phyloP scores from a whole-genome alignment of 768 basidiomycete genomes.

The Termitomyces titanicus region DNA sequence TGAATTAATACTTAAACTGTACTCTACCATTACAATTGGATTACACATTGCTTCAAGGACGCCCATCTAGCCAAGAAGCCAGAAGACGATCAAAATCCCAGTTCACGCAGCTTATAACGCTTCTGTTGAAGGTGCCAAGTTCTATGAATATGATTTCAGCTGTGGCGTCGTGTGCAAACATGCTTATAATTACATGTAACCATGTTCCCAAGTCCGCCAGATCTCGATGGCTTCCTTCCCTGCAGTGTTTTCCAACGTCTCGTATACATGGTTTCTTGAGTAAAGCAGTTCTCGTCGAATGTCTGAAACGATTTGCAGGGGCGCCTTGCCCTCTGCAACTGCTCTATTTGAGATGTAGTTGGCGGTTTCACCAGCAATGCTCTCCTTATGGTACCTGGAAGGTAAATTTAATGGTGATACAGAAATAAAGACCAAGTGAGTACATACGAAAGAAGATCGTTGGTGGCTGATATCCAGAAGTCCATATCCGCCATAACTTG shows the following conservation, averaged over 20 bases:
- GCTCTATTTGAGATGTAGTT: slow-evolving; percentile 17
- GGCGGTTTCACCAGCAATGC: slow-evolving; percentile 17
- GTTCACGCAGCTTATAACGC: background rate
- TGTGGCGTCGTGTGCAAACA: background rate
- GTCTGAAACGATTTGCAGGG: slow-evolving; percentile 9
- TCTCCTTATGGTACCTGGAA: slow-evolving; percentile 20
- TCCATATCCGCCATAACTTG: slow-evolving; percentile 20
- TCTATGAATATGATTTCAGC: background rate
- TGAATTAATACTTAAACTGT: background rate
- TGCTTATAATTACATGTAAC: slow-evolving; percentile 10
- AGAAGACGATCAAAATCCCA: background rate
- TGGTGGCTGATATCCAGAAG: slow-evolving; percentile 13
- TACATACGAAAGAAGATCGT: slow-evolving; percentile 21
- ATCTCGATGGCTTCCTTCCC: background rate
- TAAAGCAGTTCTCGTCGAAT: slow-evolving; percentile 11
- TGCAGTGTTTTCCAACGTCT: background rate
- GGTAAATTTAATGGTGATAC: background rate
- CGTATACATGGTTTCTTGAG: slow-evolving; percentile 4
- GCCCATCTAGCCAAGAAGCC: too few relatives aligned
- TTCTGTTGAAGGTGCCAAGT: slow-evolving; percentile 4
- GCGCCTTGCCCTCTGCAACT: slow-evolving; percentile 3
- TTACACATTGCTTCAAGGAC: background rate
- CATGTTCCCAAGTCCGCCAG: slow-evolving; percentile 13
- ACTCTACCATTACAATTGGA: background rate
- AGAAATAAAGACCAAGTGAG: too few relatives aligned